A percentile compares a stretch with the other conserved stretches of the same genome.
These are phyloP conservation scores for Grosmannia penicillata DNA, from an alignment of 2,329 filamentous ascomycete genomes.

Conservation along the genomic window DNA sequence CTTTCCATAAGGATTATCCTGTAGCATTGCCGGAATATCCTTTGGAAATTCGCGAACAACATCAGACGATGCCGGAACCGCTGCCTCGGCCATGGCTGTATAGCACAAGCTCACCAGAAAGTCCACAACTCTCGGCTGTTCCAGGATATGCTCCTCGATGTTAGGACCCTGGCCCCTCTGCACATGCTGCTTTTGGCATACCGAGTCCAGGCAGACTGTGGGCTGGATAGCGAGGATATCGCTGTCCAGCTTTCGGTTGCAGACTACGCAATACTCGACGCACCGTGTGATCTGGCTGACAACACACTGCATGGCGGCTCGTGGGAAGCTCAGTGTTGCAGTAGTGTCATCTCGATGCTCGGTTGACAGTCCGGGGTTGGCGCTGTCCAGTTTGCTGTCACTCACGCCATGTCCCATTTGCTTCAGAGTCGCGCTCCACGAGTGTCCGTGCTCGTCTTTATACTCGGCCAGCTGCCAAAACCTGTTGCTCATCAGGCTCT, in stretches of 20 bases:
- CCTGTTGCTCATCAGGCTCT: too few species aligned
- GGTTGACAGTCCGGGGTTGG: not conserved
- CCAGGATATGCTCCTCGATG: constrained; percentile 70
- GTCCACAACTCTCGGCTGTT: constrained; percentile 71
- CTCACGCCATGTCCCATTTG: too few species aligned
- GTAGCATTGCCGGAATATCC: not conserved
- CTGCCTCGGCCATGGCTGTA: constrained; percentile 1
- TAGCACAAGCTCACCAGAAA: constrained; percentile 75
- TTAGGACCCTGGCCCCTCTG: constrained; percentile 70
- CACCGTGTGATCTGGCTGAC: constrained; percentile 66
- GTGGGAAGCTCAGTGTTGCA: constrained; percentile 37
- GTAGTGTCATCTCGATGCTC: not conserved
- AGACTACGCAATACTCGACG: constrained; percentile 77
- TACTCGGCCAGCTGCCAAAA: too few species aligned
- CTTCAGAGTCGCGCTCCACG: too few species aligned
- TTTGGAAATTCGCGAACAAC: too few species aligned
- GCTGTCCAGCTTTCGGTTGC: constrained; percentile 51
- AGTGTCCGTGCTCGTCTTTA: too few species aligned
- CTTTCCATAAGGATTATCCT: too few species aligned
- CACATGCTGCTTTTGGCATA: constrained; percentile 85
- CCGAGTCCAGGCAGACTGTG: constrained; percentile 58
- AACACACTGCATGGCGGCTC: constrained; percentile 57
- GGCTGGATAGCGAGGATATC: constrained; percentile 60
- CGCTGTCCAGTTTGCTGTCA: not conserved
- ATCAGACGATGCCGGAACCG: too few species aligned